Conservation (phyloP, 495 filamentous ascomycete genomes). For the Venustampulla echinocandica region DNA sequence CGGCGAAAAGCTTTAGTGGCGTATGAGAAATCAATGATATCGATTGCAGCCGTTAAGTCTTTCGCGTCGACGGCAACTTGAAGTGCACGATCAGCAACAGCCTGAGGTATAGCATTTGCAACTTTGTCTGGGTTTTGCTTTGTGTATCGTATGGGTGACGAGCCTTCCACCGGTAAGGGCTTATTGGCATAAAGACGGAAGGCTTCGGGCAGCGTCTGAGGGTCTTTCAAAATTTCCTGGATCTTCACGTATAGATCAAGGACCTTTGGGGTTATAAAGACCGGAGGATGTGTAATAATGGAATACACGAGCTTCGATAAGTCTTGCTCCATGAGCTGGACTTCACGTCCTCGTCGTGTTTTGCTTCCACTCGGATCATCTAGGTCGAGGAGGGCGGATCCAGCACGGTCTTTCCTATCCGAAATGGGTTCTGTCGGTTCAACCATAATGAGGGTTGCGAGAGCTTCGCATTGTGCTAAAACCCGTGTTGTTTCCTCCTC, state of each 20-base stretch:
- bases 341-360: conserved; percentile 1
- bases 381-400: conserved; percentile 21
- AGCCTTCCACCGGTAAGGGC: conserved; percentile 55
- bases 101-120: conserved; percentile 59
- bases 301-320: conserved; percentile 49
- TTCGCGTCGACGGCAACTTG: conserved; percentile 65
- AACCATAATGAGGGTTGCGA: conserved; percentile 11
- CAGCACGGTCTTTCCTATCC: conserved; percentile 13
- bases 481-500: conserved; percentile 12
- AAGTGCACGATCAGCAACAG: conserved; percentile 61
- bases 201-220: conserved; percentile 65
- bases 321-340: conserved; percentile 23
- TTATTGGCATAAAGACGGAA: conserved; percentile 82
- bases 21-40: conserved; percentile 73
- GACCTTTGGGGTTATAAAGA: conserved; percentile 70
- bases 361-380: neutral
- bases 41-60: conserved; percentile 65
- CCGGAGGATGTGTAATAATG: conserved; percentile 61
- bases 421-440: conserved; percentile 1
- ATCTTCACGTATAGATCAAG: conserved; percentile 62
- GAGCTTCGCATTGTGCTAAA: conserved; percentile 9
- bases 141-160: conserved; percentile 49
- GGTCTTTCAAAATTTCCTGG: conserved; percentile 59
- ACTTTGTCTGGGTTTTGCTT: conserved; percentile 56
- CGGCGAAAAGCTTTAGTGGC: conserved; percentile 61